Evolutionary conservation across 148 eudicot species (phyloP).

Genomic region (Cornus suecica): DNA sequence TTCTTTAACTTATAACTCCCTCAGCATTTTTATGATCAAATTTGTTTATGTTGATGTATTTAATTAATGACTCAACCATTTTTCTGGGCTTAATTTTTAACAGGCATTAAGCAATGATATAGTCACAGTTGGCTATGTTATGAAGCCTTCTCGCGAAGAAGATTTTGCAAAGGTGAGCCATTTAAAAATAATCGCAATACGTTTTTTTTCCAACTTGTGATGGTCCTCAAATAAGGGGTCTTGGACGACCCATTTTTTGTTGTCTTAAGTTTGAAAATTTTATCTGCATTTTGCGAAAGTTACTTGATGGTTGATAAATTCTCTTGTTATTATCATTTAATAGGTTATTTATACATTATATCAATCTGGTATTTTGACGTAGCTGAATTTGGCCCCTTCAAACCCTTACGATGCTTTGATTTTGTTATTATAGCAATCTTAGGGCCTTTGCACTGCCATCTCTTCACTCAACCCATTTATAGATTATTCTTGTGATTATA

Average conservation of each 20-base stretch:
- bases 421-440: background rate
- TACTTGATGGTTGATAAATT: background rate
- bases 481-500: background rate
- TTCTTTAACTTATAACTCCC: no score
- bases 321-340: background rate
- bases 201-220: background rate
- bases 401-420: slow-evolving; percentile 7
- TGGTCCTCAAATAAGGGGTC: background rate
- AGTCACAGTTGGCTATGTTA: slow-evolving; percentile 68
- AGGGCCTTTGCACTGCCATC: slow-evolving; percentile 3
- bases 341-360: background rate
- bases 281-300: background rate
- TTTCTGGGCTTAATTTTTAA: background rate
- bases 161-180: slow-evolving; percentile 90
- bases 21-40: background rate
- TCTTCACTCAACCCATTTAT: background rate
- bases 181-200: background rate
- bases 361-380: background rate
- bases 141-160: slow-evolving; percentile 92
- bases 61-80: background rate
- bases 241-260: background rate
- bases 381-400: background rate
- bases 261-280: background rate
- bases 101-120: slow-evolving; percentile 48
- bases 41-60: background rate